phyloP scores from a whole-genome alignment of 2,329 filamentous ascomycete genomes.

The Ophiosphaerella herpotricha region DNA sequence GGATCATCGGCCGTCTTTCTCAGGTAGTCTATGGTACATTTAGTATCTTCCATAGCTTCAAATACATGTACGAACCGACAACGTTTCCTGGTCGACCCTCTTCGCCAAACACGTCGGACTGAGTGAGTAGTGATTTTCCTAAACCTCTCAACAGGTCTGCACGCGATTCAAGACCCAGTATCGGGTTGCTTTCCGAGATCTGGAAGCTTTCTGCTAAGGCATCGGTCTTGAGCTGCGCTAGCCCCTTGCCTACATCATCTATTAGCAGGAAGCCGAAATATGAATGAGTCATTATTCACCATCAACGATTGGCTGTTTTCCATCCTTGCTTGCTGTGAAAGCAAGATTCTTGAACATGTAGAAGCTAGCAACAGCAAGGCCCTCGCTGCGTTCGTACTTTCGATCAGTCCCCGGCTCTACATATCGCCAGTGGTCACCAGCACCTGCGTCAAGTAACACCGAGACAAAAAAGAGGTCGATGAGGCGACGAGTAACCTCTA shows the following conservation, averaged over 20 bases:
- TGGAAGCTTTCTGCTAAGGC: conserved; percentile 79
- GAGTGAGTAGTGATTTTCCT: conserved; percentile 73
- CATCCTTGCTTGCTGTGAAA: conserved; percentile 75
- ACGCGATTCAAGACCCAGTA: conserved; percentile 80
- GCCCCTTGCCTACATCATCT: conserved; percentile 54
- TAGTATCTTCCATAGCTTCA: neutral
- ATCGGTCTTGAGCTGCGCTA: conserved; percentile 73
- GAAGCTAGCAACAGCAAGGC: conserved; percentile 73
- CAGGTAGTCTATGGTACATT: conserved; percentile 18
- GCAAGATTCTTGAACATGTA: conserved; percentile 89
- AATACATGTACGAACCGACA: conserved; percentile 66
- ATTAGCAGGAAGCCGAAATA: neutral
- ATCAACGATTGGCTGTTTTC: conserved; percentile 68
- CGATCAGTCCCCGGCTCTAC: conserved; percentile 83
- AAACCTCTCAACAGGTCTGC: conserved; percentile 76
- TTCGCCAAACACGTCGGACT: conserved; percentile 74
- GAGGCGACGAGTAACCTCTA: conserved; percentile 73
- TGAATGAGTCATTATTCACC: conserved; percentile 66
- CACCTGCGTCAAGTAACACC: conserved; percentile 81
- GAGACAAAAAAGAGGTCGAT: conserved; percentile 80
- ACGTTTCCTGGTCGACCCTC: conserved; percentile 87
- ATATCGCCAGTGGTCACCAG: conserved; percentile 86
- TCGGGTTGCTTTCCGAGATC: conserved; percentile 73
- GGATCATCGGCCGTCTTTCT: conserved; percentile 20
- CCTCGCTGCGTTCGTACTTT: conserved; percentile 81